Evolutionary conservation across 305 asterid genomes (phyloP).

Genomic region (Fraxinus sp.): DNA sequence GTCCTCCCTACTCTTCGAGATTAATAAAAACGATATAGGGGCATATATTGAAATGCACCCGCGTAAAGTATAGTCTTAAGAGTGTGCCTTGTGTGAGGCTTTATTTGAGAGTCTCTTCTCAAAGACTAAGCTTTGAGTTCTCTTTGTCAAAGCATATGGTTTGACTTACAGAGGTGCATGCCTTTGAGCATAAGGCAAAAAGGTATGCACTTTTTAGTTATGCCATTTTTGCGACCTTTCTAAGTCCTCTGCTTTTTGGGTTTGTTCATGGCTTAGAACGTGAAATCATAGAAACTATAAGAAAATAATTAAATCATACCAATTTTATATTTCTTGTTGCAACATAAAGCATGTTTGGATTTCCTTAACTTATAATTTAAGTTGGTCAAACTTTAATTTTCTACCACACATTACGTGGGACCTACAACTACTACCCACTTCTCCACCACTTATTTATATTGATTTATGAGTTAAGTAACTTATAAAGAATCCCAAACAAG

Average conservation of each 20-base stretch:
- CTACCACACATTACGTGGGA: too few relatives aligned
- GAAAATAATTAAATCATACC: neutral
- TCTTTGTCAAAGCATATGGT: neutral
- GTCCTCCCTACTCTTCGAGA: neutral
- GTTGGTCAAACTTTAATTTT: too few relatives aligned
- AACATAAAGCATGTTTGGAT: neutral
- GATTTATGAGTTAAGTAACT: too few relatives aligned
- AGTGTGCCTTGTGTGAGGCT: neutral
- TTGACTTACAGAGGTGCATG: neutral
- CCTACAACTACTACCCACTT: too few relatives aligned
- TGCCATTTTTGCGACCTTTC: neutral
- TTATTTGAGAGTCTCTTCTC: neutral
- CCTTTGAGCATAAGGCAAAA: neutral
- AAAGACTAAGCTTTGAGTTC: neutral
- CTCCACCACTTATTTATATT: too few relatives aligned
- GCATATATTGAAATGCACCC: neutral
- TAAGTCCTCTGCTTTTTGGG: neutral
- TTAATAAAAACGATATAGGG: neutral
- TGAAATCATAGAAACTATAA: neutral
- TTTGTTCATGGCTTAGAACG: neutral
- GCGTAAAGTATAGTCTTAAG: neutral
- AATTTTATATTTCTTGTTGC: neutral
- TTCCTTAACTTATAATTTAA: too few relatives aligned
- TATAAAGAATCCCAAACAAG: too few relatives aligned
- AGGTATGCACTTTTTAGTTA: neutral